Base-by-base conservation (phyloP, 106 monocot genomes). In the Triglochin maritima region DNA sequence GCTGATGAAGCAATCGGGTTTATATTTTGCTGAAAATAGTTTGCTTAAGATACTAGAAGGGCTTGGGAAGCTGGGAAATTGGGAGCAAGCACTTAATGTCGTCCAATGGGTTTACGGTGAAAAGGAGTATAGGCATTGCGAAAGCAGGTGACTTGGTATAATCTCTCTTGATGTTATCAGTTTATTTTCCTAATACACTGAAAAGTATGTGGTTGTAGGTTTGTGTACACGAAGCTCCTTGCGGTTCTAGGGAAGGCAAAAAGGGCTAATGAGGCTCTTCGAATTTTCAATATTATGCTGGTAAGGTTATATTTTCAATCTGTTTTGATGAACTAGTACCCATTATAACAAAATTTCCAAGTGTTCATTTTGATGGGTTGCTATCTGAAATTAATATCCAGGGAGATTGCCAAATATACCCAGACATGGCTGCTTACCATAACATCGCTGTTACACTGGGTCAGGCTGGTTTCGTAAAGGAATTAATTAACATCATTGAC, bases 391-490 rank as follows among this genome's bases (percentile, higher is more conserved):
- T 5, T 0, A 44, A 59, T 64, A 47, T 77, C 48, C 70, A 96
- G 96, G 80, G 78, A 45, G 90, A 91, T 65, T 83, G 75, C 12
- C 85, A 86, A 69, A 77, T 86, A 72, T 96, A 88, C 77, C 96
- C 96, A 74, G 96, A 96, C 79, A 85, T 96, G 91, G 80, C 85
- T 57, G 96, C 88, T 54, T 96, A 88, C 71, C 96, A 91, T 48
- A 70, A 76, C 53, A 91, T 96, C 76, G 85, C 96, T 74, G 90
- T 86, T 49, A 84, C 86, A 17, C 91, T 96, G 42, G 96, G 96
- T 61, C 96, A 91, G 85, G 87, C 88, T 79, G 96, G 96, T 46
- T 70, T 91, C 69, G 79, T 91, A 59, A 81, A 84, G 71, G 86
- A 91, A 57, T 58, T 96, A 71, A 72, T 84, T 5, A 77, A 75